Evolutionary conservation across 768 basidiomycete genomes (phyloP), one percentile per base, ranked within the genome.

Genomic region (Pleurotus salmoneostramineus): DNA sequence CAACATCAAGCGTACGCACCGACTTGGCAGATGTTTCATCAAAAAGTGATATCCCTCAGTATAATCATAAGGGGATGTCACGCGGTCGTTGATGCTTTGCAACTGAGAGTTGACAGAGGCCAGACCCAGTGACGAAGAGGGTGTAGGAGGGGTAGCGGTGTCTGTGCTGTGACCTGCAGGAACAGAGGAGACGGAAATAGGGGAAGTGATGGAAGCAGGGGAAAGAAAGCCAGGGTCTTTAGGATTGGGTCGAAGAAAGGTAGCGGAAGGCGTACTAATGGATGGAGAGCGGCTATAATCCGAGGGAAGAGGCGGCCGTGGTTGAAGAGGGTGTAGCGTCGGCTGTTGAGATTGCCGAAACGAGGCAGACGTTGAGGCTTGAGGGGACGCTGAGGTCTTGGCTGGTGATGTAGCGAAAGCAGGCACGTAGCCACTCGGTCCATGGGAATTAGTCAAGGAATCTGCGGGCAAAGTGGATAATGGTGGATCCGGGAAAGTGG

Each of bases 1-100:
- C 70, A 68, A 63, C 67, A 68, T 65, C 61, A 65, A 70, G 69
- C 63, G 69, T 63, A 85, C 88, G 73, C 69, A 91, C 93, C 88
- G 83, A 65, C 76, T 83, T 44, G 88, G 88, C 51, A 98, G 77
- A 72, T 94, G 91, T 74, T 93, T 91, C 93, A 98, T 98, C 63
- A 98, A 77, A 69, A 91, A 92, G 70, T 97, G 96, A 68, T 98
- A 98, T 17, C 94, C 94, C 75, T 97, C 90, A 12, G 93, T 96
- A 66, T 98, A 97, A 69, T 96, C 94, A 67, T 94, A 96, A 4
- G 93, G 90, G 66, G 82, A 78, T 12, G 85, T 83, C 46, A 87
- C 79, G 82, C 85, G 69, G 73, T 84, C 78, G 76, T 79, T 74
- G 77, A 91, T 72, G 75, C 81, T 74, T 76, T 86, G 79, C 59